Conservation (phyloP, 495 filamentous ascomycete genomes). For the Penicillium diatomitis region DNA sequence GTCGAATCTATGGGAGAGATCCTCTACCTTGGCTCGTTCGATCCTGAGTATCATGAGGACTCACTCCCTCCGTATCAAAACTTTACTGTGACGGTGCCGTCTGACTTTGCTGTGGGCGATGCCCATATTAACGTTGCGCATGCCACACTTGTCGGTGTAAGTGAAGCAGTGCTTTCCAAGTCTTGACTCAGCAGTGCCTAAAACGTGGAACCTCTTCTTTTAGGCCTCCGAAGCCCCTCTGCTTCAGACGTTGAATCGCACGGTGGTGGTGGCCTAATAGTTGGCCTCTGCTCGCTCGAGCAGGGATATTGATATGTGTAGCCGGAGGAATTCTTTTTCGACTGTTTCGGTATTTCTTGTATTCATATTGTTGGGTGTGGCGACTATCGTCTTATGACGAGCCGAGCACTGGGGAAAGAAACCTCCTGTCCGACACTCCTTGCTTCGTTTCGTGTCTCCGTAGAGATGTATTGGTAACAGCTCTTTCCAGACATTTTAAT, state of each 20-base stretch:
- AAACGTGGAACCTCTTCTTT: not conserved
- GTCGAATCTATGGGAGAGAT: constrained; percentile 18
- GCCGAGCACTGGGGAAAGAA: no score
- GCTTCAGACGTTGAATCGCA: constrained; percentile 5
- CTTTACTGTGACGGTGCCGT: constrained; percentile 26
- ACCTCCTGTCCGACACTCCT: no score
- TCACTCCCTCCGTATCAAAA: constrained; percentile 25
- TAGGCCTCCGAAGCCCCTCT: constrained; percentile 3
- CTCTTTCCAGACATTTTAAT: no score
- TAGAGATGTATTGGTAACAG: no score
- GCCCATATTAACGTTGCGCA: constrained; percentile 28
- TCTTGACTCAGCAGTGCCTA: not conserved
- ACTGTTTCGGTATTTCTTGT: no score
- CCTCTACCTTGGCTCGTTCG: constrained; percentile 24
- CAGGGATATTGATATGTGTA: no score
- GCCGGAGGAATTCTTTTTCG: no score
- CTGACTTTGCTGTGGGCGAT: constrained; percentile 5
- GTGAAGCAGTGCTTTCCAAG: not conserved
- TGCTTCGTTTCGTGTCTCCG: no score
- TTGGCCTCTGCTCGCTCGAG: no score
- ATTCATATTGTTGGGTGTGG: no score
- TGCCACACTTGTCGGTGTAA: constrained; percentile 28
- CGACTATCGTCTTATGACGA: no score
- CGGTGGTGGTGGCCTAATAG: constrained; percentile 4
- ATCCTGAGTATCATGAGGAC: constrained; percentile 24